Base-by-base conservation (phyloP, 2,329 filamentous ascomycete genomes). In the Penicillium sp. region DNA sequence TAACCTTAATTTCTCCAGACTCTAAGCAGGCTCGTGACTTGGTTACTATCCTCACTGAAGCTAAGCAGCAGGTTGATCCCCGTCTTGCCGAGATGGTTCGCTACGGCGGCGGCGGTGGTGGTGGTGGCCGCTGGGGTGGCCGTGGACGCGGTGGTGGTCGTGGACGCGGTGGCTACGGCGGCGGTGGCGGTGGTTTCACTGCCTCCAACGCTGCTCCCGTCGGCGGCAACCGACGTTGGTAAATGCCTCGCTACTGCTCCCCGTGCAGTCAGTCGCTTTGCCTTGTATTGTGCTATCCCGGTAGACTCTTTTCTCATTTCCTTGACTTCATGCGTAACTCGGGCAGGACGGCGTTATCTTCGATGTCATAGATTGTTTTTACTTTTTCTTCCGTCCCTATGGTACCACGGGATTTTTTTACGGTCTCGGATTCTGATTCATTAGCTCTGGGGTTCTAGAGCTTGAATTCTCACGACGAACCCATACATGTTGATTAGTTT, bases 1-100 rank as follows among this genome's bases (percentile, higher is more conserved):
- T 57, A 55, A 55, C 50, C 37, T 55, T 52, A 37, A 41, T 59
- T 57, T 57, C 53, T 56, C 36, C 60, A 92, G 90, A 94, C 80
- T 85, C 89, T 69, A 94, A 93, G 82, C 90, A 94, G 86, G 93
- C 94, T 78, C 93, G 94, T 84, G 94, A 99, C 80, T 87, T 99
- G 73, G 88, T 99, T 68, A 84, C 84, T 68, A 90, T 99, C 69
- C 88, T 99, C 67, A 88, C 88, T 72, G 94, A 99, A 80, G 92
- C 94, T 65, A 97, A 97, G 82, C 94, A 99, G 82, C 88, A 95
- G 78, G 92, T 99, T 76, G 94, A 97, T 71, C 94, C 94, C 72
- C 89, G 91, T 75, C 88, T 99, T 61, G 86, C 87, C 61, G 94
- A 99, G 82, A 97, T 99, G 94, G 87, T 86, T 67, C 89, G 94